Evolutionary conservation across 768 basidiomycete genomes (phyloP), one percentile per base, ranked within the genome.

Genomic region (Mycena kentingensis): DNA sequence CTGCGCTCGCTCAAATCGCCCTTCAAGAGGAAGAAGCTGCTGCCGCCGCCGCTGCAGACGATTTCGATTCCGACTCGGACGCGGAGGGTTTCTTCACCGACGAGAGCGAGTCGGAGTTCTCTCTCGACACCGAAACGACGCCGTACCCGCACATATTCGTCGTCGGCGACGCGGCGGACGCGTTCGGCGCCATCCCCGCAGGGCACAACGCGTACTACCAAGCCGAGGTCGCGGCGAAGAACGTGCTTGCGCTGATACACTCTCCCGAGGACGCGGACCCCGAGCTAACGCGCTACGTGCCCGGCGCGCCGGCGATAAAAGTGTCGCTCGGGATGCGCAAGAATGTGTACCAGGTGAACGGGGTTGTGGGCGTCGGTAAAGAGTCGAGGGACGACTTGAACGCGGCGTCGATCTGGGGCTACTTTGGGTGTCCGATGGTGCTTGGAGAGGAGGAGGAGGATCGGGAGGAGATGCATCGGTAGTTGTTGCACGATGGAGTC

Each of bases 111-210:
- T 18, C 45, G 12, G 12, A 7, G 11, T 18, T 19, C 11, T 10
- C 11, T 18, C 7, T 6, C 36, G 18, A 37, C 12, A 19, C 4
- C 18, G 56, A 57, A 16, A 42, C 55, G 18, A 72, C 71, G 19
- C 69, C 75, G 0, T 80, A 82, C 60, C 73, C 77, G 0, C 71
- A 83, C 52, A 74, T 87, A 12, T 87, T 85, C 59, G 83, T 77
- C 8, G 65, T 85, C 5, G 85, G 85, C 7, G 85, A 87, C 48
- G 75, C 77, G 1, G 84, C 83, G 1, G 82, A 85, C 62, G 82
- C 82, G 4, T 85, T 83, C 52, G 83, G 83, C 5, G 85, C 83
- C 0, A 76, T 80, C 21, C 75, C 80, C 21, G 83, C 84, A 12
- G 85, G 82, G 0, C 79, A 83, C 54, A 82, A 70, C 27, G 80